Conservation (phyloP, 2,329 filamentous ascomycete species). For the Botryotinia calthae region DNA sequence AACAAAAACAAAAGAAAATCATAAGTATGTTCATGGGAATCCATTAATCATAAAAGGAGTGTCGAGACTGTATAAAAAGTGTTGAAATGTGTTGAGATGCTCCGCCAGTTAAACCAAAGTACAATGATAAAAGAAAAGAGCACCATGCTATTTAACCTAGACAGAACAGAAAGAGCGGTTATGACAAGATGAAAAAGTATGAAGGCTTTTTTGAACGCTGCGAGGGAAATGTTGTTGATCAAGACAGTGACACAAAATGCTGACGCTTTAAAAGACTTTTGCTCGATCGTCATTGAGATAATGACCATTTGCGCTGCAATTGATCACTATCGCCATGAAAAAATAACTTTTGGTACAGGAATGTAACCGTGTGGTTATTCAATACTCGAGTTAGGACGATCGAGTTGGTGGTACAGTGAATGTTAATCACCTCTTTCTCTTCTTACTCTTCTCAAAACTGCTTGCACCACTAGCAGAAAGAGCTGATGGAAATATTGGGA, state of each 20-base stretch:
- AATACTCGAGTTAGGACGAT: neutral
- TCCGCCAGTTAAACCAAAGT: conserved; percentile 13
- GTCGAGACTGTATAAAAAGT: conserved; percentile 1
- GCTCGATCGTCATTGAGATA: neutral
- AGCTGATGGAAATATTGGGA: conserved; percentile 36
- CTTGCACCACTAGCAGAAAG: conserved; percentile 37
- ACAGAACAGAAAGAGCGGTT: neutral
- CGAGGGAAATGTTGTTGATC: neutral
- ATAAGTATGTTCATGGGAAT: conserved; percentile 14
- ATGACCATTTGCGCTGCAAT: neutral
- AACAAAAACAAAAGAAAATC: conserved; percentile 8
- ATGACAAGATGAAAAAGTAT: conserved; percentile 7
- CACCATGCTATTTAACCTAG: conserved; percentile 10
- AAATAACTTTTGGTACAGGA: conserved; percentile 1
- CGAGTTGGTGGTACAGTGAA: neutral
- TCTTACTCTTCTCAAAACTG: conserved; percentile 61
- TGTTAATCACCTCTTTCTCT: conserved; percentile 58
- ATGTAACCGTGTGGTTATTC: conserved; percentile 2
- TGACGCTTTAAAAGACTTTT: conserved; percentile 10
- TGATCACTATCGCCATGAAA: neutral
- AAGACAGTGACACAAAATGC: neutral
- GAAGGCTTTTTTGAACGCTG: conserved; percentile 4
- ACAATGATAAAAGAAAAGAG: conserved; percentile 2
- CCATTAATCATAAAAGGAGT: conserved; percentile 17
- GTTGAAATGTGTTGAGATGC: neutral